Percentiles rank a stretch among this genome's conserved stretches.
Evolutionary conservation across 257 asterid species (phyloP).

Genomic region (Penstemon davidsonii): DNA sequence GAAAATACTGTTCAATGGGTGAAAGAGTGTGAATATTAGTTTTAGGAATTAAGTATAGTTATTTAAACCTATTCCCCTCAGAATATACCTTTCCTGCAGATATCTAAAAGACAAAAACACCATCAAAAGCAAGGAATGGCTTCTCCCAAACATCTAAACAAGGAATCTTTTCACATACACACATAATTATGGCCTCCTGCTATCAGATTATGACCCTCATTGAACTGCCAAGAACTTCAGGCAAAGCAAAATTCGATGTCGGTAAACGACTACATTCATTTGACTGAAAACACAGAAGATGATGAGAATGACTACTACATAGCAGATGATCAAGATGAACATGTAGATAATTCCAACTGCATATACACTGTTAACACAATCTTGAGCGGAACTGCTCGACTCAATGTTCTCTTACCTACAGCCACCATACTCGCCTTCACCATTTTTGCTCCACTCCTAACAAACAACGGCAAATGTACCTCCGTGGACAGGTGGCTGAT

Average conservation of each 20-base stretch:
- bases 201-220: background rate
- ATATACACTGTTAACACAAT: constrained; percentile 49
- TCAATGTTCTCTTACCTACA: constrained; percentile 58
- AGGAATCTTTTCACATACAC: constrained; percentile 33
- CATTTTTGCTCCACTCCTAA: constrained; percentile 50
- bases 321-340: constrained; percentile 30
- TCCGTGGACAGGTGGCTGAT: constrained; percentile 41
- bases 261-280: constrained; percentile 23
- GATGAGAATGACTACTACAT: constrained; percentile 5
- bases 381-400: constrained; percentile 57
- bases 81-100: constrained; percentile 39
- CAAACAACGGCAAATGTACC: constrained; percentile 56
- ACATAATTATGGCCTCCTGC: background rate
- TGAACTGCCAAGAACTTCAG: constrained; percentile 4
- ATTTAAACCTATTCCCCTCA: background rate
- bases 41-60: background rate
- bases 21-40: background rate
- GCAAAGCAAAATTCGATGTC: constrained; percentile 1
- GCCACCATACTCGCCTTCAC: constrained; percentile 64
- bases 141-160: constrained; percentile 36
- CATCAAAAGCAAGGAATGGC: constrained; percentile 33
- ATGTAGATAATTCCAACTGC: constrained; percentile 40
- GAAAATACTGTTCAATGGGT: background rate
- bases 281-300: constrained; percentile 32
- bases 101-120: constrained; percentile 18